Evolutionary conservation across 306 rosid species (phyloP), one percentile per base, ranked within the genome.

Genomic region (Mucuna pruriens): DNA sequence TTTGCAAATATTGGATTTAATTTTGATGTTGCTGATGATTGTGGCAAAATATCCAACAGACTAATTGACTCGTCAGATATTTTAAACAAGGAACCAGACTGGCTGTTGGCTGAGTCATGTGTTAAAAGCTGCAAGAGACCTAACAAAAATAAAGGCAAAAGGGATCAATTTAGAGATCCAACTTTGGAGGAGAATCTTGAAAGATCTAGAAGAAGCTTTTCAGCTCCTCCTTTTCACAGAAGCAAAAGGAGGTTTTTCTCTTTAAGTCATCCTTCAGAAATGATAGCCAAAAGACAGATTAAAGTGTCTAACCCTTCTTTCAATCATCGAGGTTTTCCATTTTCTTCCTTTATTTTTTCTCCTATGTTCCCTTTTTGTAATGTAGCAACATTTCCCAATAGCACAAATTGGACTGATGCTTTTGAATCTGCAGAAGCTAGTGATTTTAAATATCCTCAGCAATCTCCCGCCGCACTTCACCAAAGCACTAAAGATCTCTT

Each of bases 211-310:
- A 83, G 99, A 86, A 84, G 98, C 87, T 80, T 49, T 76, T 95
- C 98, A 15, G 94, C 98, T 86, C 98, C 98, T 63, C 98, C 99
- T 54, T 88, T 90, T 79, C 68, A 84, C 79, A 87, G 84, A 86
- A 71, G 90, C 33, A 93, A 88, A 86, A 87, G 86, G 78, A 89
- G 74, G 86, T 91, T 88, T 81, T 55, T 68, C 78, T 81, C 89
- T 74, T 86, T 89, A 74, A 86, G 85, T 72, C 87, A 86, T 61
- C 86, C 85, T 78, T 76, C 75, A 26, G 51, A 77, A 58, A 52
- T n/a, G 51, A 77, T 74, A 78, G 83, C 82, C 38, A 51, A 77
- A 77, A 80, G 84, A 36, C 81, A 68, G 48, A 60, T 71, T 22
- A 80, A 31, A 75, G 80, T 71, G 49, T 79, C 85, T 72, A 74